Evolutionary conservation across 345 rosid genomes (phyloP), one percentile per base, ranked within the genome.

Genomic region (Eucalyptus sp.): DNA sequence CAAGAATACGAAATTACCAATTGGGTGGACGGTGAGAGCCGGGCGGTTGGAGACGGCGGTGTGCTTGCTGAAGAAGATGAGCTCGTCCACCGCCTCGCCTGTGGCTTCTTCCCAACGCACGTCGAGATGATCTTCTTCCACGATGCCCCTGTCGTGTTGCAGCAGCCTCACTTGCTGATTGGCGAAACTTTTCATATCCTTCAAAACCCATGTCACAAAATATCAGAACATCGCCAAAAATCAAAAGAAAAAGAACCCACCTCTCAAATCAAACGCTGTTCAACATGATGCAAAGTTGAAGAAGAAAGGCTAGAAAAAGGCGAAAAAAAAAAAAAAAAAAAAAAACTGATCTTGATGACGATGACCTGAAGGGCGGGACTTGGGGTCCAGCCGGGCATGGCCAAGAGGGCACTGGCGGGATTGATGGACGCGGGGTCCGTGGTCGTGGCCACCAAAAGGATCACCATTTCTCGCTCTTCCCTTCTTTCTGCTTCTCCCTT

Each of bases 11-110:
- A 66, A 66, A 66, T 66, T 90, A 96, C 99, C 99, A 52, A 94
- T 97, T 1, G 99, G 99, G 31, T 97, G 99, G 90, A 97, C 87
- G 31, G 99, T 97, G 15, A 96, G 93, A 44, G 99, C 98, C 4
- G 99, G 99, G 15, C 99, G 97, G 86, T 95, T 96, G 8, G 99
- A 96, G 29, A 93, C 99, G 86, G 99, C 99, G 43, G 98, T 95
- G 93, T 96, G 99, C 89, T 93, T 95, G 93, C 99, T 96, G 89
- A 97, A 92, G 94, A 97, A 96, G 90, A 97, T 94, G 50, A 97
- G 94, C 87, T 97, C 99, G 50, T 95, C 94, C 31, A 97, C 96
- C 46, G 48, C 92, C 92, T 97, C 99, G 37, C 97, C 96, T 31
- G 97, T 95, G 44, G 94, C 97, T 50, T 94, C 96, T 90, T 95